These are phyloP conservation scores for Hypoxylon lienhwacheense DNA, from an alignment of 495 filamentous ascomycete species.

Conservation along the genomic window DNA sequence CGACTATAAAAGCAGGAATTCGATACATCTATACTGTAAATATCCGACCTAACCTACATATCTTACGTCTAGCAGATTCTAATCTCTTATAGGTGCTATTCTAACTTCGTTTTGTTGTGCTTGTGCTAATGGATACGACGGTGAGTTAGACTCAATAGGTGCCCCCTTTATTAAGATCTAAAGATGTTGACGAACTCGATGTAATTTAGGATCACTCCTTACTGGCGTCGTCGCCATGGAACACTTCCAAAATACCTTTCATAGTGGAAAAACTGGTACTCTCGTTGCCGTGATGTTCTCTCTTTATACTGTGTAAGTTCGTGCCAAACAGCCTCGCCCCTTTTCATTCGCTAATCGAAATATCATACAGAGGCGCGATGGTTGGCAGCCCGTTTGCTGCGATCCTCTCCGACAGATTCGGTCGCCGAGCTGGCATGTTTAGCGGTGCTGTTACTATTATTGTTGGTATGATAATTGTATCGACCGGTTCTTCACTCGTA, in stretches of 20 bases:
- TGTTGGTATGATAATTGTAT: slow-evolving; percentile 49
- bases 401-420: slow-evolving; percentile 48
- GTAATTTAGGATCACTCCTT: slow-evolving; percentile 44
- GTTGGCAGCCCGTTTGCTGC: slow-evolving; percentile 50
- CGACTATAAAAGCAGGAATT: slow-evolving; percentile 56
- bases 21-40: slow-evolving; percentile 58
- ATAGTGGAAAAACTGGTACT: slow-evolving; percentile 41
- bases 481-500: slow-evolving; percentile 40
- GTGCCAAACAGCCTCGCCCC: neutral
- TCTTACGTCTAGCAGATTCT: neutral
- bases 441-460: slow-evolving; percentile 56
- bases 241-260: slow-evolving; percentile 44
- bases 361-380: slow-evolving; percentile 47
- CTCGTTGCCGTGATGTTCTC: slow-evolving; percentile 50
- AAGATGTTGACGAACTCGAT: slow-evolving; percentile 8
- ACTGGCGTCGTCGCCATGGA: slow-evolving; percentile 48
- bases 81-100: slow-evolving; percentile 38
- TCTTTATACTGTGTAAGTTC: slow-evolving; percentile 51
- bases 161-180: neutral
- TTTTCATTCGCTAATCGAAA: neutral
- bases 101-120: slow-evolving; percentile 53
- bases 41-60: neutral
- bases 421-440: slow-evolving; percentile 51
- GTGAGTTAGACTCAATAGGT: slow-evolving; percentile 14
- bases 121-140: slow-evolving; percentile 57